These are phyloP conservation scores for Pestalotiopsis sp. DNA, from an alignment of 2,329 filamentous ascomycete genomes.

Conservation along the genomic window DNA sequence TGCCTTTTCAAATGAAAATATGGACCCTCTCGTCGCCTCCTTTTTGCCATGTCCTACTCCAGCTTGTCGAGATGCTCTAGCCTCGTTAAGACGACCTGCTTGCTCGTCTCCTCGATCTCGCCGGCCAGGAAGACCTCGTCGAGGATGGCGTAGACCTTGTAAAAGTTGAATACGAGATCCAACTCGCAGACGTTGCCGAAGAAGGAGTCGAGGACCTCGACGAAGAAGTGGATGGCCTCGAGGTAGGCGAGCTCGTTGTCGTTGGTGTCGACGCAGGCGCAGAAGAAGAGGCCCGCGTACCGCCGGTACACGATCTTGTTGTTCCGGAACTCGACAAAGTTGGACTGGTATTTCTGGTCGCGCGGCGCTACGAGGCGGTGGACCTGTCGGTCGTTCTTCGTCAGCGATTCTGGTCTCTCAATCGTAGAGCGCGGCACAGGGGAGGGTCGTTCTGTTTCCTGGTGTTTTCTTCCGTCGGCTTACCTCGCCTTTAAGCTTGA, in stretches of 20 bases:
- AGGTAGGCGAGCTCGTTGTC: conserved; percentile 97
- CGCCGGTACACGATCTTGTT: conserved; percentile 97
- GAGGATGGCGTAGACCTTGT: conserved; percentile 94
- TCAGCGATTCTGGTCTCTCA: background rate
- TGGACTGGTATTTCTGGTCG: conserved; percentile 99
- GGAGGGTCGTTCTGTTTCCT: background rate
- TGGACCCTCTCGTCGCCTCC: background rate
- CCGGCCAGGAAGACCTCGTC: conserved; percentile 98
- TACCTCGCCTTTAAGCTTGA: conserved; percentile 97
- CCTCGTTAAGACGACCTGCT: conserved; percentile 93
- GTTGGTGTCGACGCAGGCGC: conserved; percentile 97
- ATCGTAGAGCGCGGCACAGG: background rate
- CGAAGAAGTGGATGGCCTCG: conserved; percentile 98
- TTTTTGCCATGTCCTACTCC: conserved; percentile 55
- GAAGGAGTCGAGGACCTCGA: conserved; percentile 97
- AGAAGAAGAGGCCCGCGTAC: conserved; percentile 98
- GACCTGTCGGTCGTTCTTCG: conserved; percentile 56
- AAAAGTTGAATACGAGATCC: conserved; percentile 83
- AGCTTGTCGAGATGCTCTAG: conserved; percentile 96
- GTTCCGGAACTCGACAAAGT: conserved; percentile 95
- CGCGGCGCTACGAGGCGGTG: conserved; percentile 96
- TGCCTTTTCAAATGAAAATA: background rate
- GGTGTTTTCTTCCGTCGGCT: conserved; percentile 19
- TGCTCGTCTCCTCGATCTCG: conserved; percentile 98
- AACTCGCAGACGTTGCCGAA: conserved; percentile 99